Evolutionary conservation across 257 asterid species (phyloP).

Genomic region (Osmanthus fragrans): DNA sequence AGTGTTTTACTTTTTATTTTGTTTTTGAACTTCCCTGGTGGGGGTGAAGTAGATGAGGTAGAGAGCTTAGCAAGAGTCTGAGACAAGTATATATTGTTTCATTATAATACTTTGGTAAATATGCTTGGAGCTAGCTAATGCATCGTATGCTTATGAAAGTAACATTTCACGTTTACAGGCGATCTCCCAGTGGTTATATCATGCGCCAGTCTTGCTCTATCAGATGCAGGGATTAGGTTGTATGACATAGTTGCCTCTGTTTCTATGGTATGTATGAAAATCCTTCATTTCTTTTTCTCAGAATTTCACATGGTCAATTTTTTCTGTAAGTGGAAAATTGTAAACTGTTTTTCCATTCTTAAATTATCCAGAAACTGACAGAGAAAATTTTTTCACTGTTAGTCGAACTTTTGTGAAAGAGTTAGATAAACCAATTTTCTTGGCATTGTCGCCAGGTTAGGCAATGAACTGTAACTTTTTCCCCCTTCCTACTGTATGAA

Average conservation of each 20-base stretch:
- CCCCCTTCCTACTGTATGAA: slow-evolving; percentile 9
- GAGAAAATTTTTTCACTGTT: neutral
- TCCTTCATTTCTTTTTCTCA: slow-evolving; percentile 9
- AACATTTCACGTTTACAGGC: slow-evolving; percentile 44
- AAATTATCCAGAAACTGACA: neutral
- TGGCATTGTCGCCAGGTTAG: neutral
- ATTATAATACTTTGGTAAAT: slow-evolving; percentile 8
- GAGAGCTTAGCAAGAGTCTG: neutral
- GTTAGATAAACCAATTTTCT: neutral
- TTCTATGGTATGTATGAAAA: slow-evolving; percentile 72
- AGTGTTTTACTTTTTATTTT: neutral
- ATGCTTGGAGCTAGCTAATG: neutral
- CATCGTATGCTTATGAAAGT: slow-evolving; percentile 15
- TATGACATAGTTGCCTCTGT: slow-evolving; percentile 88
- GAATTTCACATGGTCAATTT: slow-evolving; percentile 10
- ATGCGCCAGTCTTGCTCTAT: slow-evolving; percentile 96
- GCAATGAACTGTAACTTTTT: neutral
- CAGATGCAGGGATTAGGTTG: slow-evolving; percentile 96
- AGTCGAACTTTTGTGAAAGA: neutral
- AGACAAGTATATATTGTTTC: neutral
- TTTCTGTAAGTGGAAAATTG: slow-evolving; percentile 4
- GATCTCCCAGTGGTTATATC: slow-evolving; percentile 91
- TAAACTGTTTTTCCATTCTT: neutral
- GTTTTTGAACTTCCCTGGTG: neutral
- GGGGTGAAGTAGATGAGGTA: neutral